These are phyloP conservation scores for Paraconiothyrium brasiliense DNA, from an alignment of 2,329 filamentous ascomycete species.

Conservation along the genomic window DNA sequence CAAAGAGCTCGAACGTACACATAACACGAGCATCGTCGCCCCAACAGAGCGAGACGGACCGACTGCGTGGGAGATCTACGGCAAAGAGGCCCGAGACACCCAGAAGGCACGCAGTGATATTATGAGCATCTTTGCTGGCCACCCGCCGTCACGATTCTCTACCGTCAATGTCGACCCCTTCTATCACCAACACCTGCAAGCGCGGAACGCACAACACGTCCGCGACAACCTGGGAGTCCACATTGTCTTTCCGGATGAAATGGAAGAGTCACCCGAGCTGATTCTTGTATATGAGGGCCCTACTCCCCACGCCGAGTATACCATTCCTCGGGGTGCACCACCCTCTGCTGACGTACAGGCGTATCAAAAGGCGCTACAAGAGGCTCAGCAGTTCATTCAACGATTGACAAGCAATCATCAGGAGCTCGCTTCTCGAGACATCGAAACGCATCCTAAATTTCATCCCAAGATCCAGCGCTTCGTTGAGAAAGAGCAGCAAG, in stretches of 20 bases:
- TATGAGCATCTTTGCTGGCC: constrained; percentile 74
- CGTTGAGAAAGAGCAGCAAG: constrained; percentile 65
- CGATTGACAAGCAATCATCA: constrained; percentile 63
- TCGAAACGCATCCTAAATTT: constrained; percentile 67
- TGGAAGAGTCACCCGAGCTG: constrained; percentile 68
- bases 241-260: constrained; percentile 73
- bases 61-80: constrained; percentile 87
- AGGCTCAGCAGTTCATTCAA: constrained; percentile 67
- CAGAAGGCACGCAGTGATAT: constrained; percentile 80
- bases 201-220: constrained; percentile 70
- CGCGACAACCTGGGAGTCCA: constrained; percentile 77
- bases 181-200: constrained; percentile 77
- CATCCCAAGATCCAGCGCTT: constrained; percentile 71
- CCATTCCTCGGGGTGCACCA: constrained; percentile 65
- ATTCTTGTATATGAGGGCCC: constrained; percentile 79
- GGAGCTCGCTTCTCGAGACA: constrained; percentile 62
- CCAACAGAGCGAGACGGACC: constrained; percentile 74
- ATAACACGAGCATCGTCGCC: constrained; percentile 88
- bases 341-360: constrained; percentile 62
- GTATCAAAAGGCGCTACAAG: constrained; percentile 66
- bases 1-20: constrained; percentile 79
- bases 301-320: constrained; percentile 60
- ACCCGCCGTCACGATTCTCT: constrained; percentile 76
- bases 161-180: constrained; percentile 77
- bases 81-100: constrained; percentile 83